Conservation (phyloP, 768 basidiomycete genomes). For the Boletellus ananiceps region DNA sequence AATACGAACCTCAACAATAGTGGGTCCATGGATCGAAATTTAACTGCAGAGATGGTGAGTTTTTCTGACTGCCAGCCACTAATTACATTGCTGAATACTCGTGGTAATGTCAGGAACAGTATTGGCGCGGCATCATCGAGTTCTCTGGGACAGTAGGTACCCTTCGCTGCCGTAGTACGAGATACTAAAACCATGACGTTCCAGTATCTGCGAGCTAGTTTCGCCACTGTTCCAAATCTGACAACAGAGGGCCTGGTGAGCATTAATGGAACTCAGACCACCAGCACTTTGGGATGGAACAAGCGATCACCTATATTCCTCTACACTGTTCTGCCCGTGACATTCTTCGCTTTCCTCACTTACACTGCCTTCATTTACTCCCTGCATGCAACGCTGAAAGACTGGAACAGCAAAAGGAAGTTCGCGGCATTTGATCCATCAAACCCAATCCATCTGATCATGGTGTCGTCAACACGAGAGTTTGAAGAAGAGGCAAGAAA, state of each 20-base stretch:
- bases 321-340: slow-evolving; percentile 3
- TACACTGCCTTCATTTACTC: not conserved
- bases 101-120: not conserved
- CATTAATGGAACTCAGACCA: not conserved
- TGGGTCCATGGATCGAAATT: too few species aligned
- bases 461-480: not conserved
- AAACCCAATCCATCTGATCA: not conserved
- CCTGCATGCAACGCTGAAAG: not conserved
- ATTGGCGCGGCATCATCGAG: slow-evolving; percentile 4
- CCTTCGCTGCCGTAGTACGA: too few species aligned
- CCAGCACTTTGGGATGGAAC: slow-evolving; percentile 2
- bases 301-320: not conserved
- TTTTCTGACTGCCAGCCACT: not conserved
- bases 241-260: too few species aligned
- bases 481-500: too few species aligned
- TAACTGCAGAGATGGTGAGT: not conserved
- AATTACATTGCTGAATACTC: too few species aligned
- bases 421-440: slow-evolving; percentile 2
- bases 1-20: not conserved
- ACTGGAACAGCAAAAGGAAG: not conserved
- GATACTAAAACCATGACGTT: not conserved
- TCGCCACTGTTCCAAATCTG: not conserved
- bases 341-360: not conserved
- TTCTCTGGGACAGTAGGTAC: not conserved
- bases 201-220: not conserved